Evolutionary conservation across 2,329 filamentous ascomycete genomes (phyloP).

Genomic region (Pseudogymnoascus pannorum): DNA sequence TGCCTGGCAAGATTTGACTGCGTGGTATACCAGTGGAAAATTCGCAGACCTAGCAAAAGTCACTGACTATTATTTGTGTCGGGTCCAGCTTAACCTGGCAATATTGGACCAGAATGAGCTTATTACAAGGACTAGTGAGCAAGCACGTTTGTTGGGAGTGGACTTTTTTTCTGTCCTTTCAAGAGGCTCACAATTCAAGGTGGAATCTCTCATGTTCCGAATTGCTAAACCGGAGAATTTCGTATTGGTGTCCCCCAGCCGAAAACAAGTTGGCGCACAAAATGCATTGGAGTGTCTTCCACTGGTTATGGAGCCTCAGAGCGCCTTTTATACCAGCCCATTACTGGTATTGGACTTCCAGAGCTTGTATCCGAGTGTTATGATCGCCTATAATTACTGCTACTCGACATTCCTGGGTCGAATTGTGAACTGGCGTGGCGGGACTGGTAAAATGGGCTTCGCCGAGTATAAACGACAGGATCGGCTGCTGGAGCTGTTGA

Average conservation of each 20-base stretch:
- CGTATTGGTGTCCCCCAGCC: conserved; percentile 78
- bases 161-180: conserved; percentile 97
- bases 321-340: conserved; percentile 85
- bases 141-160: conserved; percentile 83
- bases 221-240: conserved; percentile 97
- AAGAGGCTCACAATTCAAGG: conserved; percentile 94
- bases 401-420: conserved; percentile 94
- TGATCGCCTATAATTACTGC: conserved; percentile 99
- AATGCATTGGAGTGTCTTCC: conserved; percentile 93
- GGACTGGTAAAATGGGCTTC: conserved; percentile 84
- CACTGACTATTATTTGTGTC: conserved; percentile 66
- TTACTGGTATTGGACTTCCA: conserved; percentile 92
- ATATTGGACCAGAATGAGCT: conserved; percentile 88
- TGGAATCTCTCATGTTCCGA: conserved; percentile 97
- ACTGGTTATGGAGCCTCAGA: conserved; percentile 95
- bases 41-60: conserved; percentile 65
- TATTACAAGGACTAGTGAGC: conserved; percentile 82
- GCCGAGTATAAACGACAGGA: conserved; percentile 74
- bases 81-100: conserved; percentile 77
- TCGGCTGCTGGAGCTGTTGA: conserved; percentile 66
- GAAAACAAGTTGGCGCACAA: conserved; percentile 86
- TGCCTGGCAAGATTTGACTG: conserved; percentile 67
- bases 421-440: conserved; percentile 78
- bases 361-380: conserved; percentile 90
- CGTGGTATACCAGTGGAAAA: conserved; percentile 69